A percentile compares a stretch with the other conserved stretches of the same genome.
Evolutionary conservation across 2,329 filamentous ascomycete species (phyloP).

Genomic region (Colletotrichum salicis): DNA sequence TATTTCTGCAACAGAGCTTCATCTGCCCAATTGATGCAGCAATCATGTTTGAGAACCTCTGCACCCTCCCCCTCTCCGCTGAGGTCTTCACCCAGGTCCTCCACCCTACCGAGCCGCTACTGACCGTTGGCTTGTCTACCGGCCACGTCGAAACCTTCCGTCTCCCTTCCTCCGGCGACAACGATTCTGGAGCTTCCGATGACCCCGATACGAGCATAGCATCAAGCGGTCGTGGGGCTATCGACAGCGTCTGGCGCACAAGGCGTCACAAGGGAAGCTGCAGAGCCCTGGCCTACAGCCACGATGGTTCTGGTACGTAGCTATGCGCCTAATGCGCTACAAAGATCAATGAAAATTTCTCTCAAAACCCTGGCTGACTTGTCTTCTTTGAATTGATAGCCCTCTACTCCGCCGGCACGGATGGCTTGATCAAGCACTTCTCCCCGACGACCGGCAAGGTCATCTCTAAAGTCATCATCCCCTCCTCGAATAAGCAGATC

Average conservation of each 20-base stretch:
- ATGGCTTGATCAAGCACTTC: constrained; percentile 68
- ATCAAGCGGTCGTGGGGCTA: constrained; percentile 75
- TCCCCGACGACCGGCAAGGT: constrained; percentile 73
- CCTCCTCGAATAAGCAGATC: constrained; percentile 61
- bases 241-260: constrained; percentile 88
- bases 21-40: constrained; percentile 7
- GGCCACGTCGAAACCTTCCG: constrained; percentile 89
- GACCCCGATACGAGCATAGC: constrained; percentile 61
- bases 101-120: constrained; percentile 84
- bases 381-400: constrained; percentile 47
- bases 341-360: not conserved
- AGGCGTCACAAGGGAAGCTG: constrained; percentile 94
- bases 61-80: constrained; percentile 84
- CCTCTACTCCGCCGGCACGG: constrained; percentile 73
- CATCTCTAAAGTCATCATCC: constrained; percentile 83
- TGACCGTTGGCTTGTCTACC: constrained; percentile 85
- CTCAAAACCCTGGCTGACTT: constrained; percentile 31
- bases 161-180: constrained; percentile 66
- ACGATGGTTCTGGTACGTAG: constrained; percentile 78
- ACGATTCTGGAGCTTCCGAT: constrained; percentile 61
- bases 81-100: constrained; percentile 91
- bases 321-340: not conserved
- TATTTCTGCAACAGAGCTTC: not conserved
- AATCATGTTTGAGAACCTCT: constrained; percentile 89
- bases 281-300: constrained; percentile 79